Evolutionary conservation across 192 early-diverging fungal genomes (phyloP), one percentile per base, ranked within the genome.

Genomic region (Ambispora gerdemannii): DNA sequence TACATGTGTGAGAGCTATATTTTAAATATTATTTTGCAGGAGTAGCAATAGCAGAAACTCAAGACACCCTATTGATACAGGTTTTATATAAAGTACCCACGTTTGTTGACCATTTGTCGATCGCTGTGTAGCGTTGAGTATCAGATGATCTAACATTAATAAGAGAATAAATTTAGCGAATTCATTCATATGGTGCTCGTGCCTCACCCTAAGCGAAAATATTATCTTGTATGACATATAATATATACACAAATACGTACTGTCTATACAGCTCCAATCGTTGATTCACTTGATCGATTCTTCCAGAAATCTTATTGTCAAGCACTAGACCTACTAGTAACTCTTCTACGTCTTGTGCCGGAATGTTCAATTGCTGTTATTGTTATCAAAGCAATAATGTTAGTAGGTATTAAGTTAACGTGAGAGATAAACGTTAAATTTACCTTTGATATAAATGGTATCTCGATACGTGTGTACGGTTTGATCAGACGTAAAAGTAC

Each of bases 401-500:
- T 63, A 64, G 11, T 47, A 51, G 1, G 32, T 51, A 27, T 53
- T 28, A 35, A 24, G 15, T 24, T 36, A 55, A 11, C 32, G 6
- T n/a, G 7, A 53, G 27, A 50, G 15, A 19, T 27, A 19, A 31
- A 4, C 0, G 22, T 3, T 3, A 27, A 19, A 6, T 72, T 59
- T 78, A 92, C 90, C 76, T 86, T 84, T 19, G 92, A 88, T 53
- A 95, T 86, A 70, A 91, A 91, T 0, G 80, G 77, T 30, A 98
- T 84, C 72, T 91, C 89, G 50, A 98, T 92, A 60, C 93, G 81
- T 4, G 96, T 96, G 76, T 98, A 98, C 0, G 96, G 96, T 75
- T 86, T 85, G 58, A 95, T 91, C 15, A 95, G 78, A 52, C 86
- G 82, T 38, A 94, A 82, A 31, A 98, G 72, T 0, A 95, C 94